Conservation (phyloP, 495 filamentous ascomycete genomes). For the Cenococcum geophilum region DNA sequence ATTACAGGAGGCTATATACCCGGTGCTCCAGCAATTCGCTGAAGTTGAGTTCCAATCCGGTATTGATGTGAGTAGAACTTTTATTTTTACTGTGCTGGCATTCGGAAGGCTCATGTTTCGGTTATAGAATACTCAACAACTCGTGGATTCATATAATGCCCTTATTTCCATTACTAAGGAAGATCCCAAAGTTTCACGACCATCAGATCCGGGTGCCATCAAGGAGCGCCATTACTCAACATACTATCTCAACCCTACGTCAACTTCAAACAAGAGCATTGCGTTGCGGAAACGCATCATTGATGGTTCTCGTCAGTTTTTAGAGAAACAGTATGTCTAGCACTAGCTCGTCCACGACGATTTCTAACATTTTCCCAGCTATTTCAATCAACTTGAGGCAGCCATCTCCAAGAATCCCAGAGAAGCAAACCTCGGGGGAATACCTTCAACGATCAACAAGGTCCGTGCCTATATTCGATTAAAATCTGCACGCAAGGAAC, state of each 20-base stretch:
- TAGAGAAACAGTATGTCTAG: constrained; percentile 56
- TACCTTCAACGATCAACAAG: constrained; percentile 80
- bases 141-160: constrained; percentile 72
- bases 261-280: constrained; percentile 54
- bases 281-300: constrained; percentile 67
- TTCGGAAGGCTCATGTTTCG: too few species aligned
- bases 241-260: constrained; percentile 64
- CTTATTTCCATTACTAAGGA: constrained; percentile 69
- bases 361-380: constrained; percentile 35
- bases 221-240: constrained; percentile 70
- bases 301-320: constrained; percentile 63
- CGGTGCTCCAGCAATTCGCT: constrained; percentile 65
- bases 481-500: constrained; percentile 65
- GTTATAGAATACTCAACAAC: constrained; percentile 44
- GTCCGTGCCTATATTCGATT: constrained; percentile 86
- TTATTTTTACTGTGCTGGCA: constrained; percentile 23
- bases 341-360: background rate
- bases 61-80: constrained; percentile 50
- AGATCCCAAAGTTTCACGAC: constrained; percentile 47
- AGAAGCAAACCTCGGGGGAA: constrained; percentile 83
- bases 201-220: constrained; percentile 49
- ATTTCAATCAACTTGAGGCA: constrained; percentile 66
- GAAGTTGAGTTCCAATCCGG: constrained; percentile 61
- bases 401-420: constrained; percentile 73
- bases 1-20: constrained; percentile 56